Evolutionary conservation across 2,329 filamentous ascomycete species (phyloP).

Genomic region (Blastomyces emzantsi): DNA sequence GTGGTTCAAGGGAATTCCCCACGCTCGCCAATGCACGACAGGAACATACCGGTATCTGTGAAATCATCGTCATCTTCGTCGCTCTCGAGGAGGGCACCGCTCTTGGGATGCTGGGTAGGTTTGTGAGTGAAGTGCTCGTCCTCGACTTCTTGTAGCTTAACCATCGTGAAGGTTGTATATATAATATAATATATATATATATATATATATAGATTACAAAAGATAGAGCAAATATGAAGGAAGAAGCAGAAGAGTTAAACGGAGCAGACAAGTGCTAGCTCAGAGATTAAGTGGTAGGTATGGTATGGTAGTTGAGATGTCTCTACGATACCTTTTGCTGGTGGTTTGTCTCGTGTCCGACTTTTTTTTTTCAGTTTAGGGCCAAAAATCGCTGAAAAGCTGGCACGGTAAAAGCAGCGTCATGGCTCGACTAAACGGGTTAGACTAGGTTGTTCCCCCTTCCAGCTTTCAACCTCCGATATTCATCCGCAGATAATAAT

Average conservation of each 20-base stretch:
- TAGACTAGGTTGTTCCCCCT: neutral
- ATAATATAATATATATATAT: too few species aligned
- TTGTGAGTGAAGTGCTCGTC: constrained; percentile 84
- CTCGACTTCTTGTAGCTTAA: constrained; percentile 92
- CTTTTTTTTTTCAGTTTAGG: constrained; percentile 2
- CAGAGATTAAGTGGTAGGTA: neutral
- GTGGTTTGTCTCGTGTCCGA: neutral
- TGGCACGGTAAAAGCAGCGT: neutral
- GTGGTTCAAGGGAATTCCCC: neutral
- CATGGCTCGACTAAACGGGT: neutral
- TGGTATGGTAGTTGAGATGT: neutral
- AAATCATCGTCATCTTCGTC: constrained; percentile 73
- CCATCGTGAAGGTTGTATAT: constrained; percentile 49
- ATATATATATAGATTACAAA: constrained; percentile 2
- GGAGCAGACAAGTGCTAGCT: neutral
- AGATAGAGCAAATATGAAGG: neutral
- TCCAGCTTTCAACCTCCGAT: too few species aligned
- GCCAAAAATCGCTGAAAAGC: neutral
- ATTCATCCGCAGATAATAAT: too few species aligned
- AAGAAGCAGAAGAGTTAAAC: neutral
- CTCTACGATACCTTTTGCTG: neutral
- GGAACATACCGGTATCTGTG: constrained; percentile 70
- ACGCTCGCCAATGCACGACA: constrained; percentile 20
- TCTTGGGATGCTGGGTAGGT: constrained; percentile 48
- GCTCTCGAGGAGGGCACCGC: constrained; percentile 44